Evolutionary conservation across 176 grass and related monocot genomes (phyloP).

Genomic region (Cenchrus purpureus): DNA sequence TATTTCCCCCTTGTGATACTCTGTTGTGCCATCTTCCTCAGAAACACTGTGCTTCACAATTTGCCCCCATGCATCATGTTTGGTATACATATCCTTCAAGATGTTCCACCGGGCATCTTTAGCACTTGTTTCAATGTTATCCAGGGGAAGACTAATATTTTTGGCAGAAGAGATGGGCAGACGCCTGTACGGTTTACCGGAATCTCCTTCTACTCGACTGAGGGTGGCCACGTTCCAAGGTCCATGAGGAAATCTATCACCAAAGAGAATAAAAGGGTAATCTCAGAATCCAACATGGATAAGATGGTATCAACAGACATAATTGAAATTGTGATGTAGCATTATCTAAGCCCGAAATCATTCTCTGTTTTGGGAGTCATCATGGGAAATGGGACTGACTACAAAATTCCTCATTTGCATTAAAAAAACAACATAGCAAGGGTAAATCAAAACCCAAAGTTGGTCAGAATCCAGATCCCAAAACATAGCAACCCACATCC

Average conservation of each 20-base stretch:
- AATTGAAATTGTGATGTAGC: neutral
- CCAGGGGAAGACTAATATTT: neutral
- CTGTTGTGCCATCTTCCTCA: neutral
- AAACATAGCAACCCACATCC: neutral
- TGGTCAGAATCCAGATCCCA: neutral
- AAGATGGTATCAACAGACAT: neutral
- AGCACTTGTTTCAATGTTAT: neutral
- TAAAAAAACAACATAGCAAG: neutral
- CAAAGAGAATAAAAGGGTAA: neutral
- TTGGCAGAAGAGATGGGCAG: neutral
- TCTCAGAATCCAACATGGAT: neutral
- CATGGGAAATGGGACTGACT: neutral
- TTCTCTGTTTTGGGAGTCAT: neutral
- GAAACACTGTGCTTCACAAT: neutral
- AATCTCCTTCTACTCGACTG: neutral
- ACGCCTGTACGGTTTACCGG: neutral
- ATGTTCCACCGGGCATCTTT: neutral
- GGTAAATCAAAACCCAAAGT: neutral
- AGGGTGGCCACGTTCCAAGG: conserved; percentile 1
- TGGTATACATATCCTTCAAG: neutral
- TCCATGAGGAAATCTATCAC: neutral
- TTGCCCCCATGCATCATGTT: neutral
- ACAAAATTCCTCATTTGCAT: neutral
- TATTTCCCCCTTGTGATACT: neutral
- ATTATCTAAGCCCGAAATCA: neutral